These are phyloP conservation scores for Fraxinus sp. DNA, from an alignment of 305 asterid species.

Conservation along the genomic window DNA sequence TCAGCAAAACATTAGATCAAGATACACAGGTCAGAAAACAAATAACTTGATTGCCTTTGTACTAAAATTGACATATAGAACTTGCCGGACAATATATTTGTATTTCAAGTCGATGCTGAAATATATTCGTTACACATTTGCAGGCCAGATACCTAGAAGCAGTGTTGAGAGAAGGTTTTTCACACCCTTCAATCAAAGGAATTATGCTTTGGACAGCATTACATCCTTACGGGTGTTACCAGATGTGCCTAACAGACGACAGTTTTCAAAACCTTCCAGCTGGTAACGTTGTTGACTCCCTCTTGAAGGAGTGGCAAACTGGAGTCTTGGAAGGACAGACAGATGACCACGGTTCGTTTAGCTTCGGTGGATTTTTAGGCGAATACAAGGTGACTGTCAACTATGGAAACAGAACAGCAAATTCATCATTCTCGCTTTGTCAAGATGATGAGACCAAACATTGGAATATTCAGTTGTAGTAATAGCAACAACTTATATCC, in stretches of 20 bases:
- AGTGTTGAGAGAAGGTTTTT: conserved; percentile 70
- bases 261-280: conserved; percentile 67
- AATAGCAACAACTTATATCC: neutral
- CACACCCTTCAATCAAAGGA: conserved; percentile 68
- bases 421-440: conserved; percentile 44
- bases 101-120: neutral
- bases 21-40: conserved; percentile 28
- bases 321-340: conserved; percentile 41
- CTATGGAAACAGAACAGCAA: conserved; percentile 28
- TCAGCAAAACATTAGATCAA: conserved; percentile 32
- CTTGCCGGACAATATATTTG: neutral
- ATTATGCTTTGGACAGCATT: conserved; percentile 66
- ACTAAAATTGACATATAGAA: neutral
- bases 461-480: conserved; percentile 44
- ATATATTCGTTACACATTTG: neutral
- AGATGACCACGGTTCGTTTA: conserved; percentile 58
- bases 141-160: conserved; percentile 62
- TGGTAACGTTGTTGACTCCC: conserved; percentile 59
- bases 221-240: conserved; percentile 63
- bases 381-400: conserved; percentile 45
- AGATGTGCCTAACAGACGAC: conserved; percentile 71
- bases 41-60: neutral
- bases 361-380: conserved; percentile 64
- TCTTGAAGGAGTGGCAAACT: conserved; percentile 63
- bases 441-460: conserved; percentile 59